Evolutionary conservation across 1,139 yeast genomes (phyloP).

Genomic region (Arxiozyma slooffiae): DNA sequence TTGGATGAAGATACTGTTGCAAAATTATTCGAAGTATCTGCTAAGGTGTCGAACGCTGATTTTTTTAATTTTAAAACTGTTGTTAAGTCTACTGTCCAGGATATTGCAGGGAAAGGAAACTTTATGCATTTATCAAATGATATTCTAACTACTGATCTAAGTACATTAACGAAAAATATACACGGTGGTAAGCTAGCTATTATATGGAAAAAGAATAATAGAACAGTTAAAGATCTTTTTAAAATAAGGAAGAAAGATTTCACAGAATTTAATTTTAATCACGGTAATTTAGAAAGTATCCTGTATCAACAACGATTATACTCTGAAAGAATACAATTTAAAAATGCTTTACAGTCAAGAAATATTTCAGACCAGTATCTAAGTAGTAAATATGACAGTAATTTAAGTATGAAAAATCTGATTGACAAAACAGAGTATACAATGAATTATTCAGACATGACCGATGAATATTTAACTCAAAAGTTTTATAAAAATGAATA

Average conservation of each 20-base stretch:
- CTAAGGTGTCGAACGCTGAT: constrained; percentile 41
- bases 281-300: constrained; percentile 27
- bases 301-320: constrained; percentile 20
- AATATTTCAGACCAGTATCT: background rate
- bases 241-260: constrained; percentile 18
- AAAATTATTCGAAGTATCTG: constrained; percentile 50
- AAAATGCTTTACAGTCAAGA: background rate
- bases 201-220: constrained; percentile 42
- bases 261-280: constrained; percentile 22
- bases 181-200: constrained; percentile 40
- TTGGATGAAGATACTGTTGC: constrained; percentile 57
- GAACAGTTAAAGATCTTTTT: constrained; percentile 18
- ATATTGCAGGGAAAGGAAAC: constrained; percentile 38
- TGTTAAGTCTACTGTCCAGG: constrained; percentile 69
- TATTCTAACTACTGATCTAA: constrained; percentile 44
- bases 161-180: constrained; percentile 35
- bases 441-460: background rate
- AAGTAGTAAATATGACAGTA: constrained; percentile 5
- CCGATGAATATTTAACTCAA: background rate
- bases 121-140: constrained; percentile 37
- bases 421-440: constrained; percentile 1
- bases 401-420: constrained; percentile 6
- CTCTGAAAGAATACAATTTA: background rate
- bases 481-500: constrained; percentile 18
- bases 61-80: constrained; percentile 55